Evolutionary conservation across 345 rosid genomes (phyloP), one percentile per base, ranked within the genome.

Genomic region (Combretum micranthum): DNA sequence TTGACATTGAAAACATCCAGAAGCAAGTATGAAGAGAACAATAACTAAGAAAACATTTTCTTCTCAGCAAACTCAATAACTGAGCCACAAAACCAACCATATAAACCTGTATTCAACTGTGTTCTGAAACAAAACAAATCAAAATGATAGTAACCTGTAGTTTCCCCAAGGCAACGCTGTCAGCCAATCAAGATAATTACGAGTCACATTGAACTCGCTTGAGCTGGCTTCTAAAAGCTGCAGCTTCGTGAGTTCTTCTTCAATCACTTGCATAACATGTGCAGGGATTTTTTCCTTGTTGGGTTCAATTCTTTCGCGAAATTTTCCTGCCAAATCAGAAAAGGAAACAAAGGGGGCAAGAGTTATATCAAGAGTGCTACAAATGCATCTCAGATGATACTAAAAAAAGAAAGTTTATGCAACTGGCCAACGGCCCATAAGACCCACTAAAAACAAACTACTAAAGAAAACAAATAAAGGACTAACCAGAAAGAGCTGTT

Each of bases 191-290:
- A 94, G 80, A 77, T 94, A 94, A 72, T 87, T 94, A 62, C 99
- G 96, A 69, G 99, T 94, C 56, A 94, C 99, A 71, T 90, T 94
- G 79, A 94, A 94, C 80, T 94, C 99, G 78, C 99, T 94, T 22
- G 99, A 94, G 75, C 99, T 94, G 61, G 99, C 95, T 74, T 94
- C 99, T 73, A 94, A 77, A 57, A 94, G 86, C 83, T 90, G 97
- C 77, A 94, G 74, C 67, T 94, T 94, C 51, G 96, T 87, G 57
- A 94, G 90, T 79, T 94, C 99, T 75, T 94, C 99, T 72, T 93
- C 96, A 56, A 90, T 90, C 57, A 90, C 97, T 85, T 90, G 97
- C 75, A 87, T 66, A 49, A 94, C 83, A 64, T 87, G 94, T 37
- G 84, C 74, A 14, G 99, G 99, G 65, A 87, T 82, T 59, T 85